Base-by-base conservation (phyloP, 73 alveolate genomes). In the Paramecium pentaurelia region DNA sequence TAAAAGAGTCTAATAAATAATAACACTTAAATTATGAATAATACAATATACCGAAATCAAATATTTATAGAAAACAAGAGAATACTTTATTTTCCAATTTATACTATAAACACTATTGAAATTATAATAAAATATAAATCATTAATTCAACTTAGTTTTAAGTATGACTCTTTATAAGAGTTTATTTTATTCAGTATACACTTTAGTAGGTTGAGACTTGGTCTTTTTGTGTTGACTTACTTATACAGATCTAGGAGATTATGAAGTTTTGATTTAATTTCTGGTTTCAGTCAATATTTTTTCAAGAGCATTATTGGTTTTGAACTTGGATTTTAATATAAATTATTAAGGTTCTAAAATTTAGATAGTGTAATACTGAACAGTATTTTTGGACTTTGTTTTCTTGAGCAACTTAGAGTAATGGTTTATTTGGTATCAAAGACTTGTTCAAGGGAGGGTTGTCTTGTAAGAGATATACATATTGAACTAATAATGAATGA, bases 61-160 rank as follows among this genome's bases (percentile, higher is more conserved):
- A 54, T 54, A 14, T 54, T 16, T 54, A 34, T 32, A 22, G 47
- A 28, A 64, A 34, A 64, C 30, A 64, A 32, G 84, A 64, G 84
- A 64, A 64, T 5, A 64, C 84, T 64, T 64, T 64, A 64, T 64
- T 64, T 34, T 64, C 84, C 4, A 64, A 64, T 27, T 34, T 64
- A 32, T 64, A 64, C 84, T 64, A 64, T 8, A 64, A 64, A 64
- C 84, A 64, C 84, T 64, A 64, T 64, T 64, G 84, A 64, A 32
- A 64, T 64, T 64, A 64, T 14, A 64, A 64, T 64, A 30, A 27
- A 6, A 42, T 42, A 42, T 58, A 64, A 22, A 60, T 64, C 84
- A 64, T 64, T 64, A 54, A 22, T 54, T 54, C 34, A 54, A 34
- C 70, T 64, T 64, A 28, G 84, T 32, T 64, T 18, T 64, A 5